Base-by-base conservation (phyloP, 768 basidiomycete genomes). In the Gloeopeniophorella convolvens region DNA sequence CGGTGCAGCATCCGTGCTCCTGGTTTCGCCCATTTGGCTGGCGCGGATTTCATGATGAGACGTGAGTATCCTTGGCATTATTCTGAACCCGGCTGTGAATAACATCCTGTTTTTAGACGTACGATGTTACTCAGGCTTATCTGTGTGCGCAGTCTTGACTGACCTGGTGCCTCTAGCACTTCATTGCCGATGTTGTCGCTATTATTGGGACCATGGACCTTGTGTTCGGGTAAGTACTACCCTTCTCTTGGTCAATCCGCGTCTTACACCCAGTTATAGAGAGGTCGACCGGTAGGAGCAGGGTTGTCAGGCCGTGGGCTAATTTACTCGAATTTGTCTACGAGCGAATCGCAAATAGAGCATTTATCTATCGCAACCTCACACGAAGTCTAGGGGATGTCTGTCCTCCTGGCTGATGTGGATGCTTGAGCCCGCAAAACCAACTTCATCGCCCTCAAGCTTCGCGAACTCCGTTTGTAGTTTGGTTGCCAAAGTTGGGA, bases 121-220 rank as follows among this genome's bases (percentile, higher is more conserved):
- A 62, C 67, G 73, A 24, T 42, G 1, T 56, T 34, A 36, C 39
- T 15, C 15, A 34, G 23, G 31, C n/a, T n/a, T 20, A 21, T 48
- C 15, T n/a, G 11, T 21, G 12, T 9, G 26, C 21, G 44, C 20
- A 23, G 12, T 44, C 27, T 43, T 49, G 27, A 62, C 59, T 44
- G 23, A 54, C 28, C 15, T n/a, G 45, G 48, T 51, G 42, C 49
- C 60, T 60, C 36, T 65, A 82, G 84, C 89, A 91, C 69, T 85
- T 87, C 80, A 73, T 96, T 52, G 90, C 92, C 5, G 95, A 97
- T 62, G 93, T 87, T 35, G 95, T 99, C 42, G 84, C 95, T 41
- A 87, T 99, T 65, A 96, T 98, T 65, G 96, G 96, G 60, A 97
- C 95, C 39, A 94, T 96, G 94, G 91, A 96, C 74, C 79, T 95